phyloP scores from a whole-genome alignment of 2,329 filamentous ascomycete genomes.

The Onygenales sp. region DNA sequence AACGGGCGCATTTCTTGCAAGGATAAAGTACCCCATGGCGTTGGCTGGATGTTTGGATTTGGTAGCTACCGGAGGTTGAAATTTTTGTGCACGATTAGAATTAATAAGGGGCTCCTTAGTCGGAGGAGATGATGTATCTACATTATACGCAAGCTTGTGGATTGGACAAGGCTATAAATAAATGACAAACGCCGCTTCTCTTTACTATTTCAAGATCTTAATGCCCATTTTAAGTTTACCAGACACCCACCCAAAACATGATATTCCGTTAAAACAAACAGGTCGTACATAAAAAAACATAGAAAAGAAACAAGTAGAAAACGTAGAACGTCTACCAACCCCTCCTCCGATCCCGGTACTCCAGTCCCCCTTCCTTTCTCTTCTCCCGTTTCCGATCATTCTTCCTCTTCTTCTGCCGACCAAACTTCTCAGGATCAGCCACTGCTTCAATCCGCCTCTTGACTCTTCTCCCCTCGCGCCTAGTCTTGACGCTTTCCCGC shows the following conservation, averaged over 20 bases:
- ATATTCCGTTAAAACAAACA: neutral
- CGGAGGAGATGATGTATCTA: neutral
- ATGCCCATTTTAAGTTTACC: neutral
- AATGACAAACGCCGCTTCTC: neutral
- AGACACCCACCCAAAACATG: neutral
- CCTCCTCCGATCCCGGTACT: slow-evolving; percentile 62
- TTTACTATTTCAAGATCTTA: neutral
- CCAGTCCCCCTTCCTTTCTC: slow-evolving; percentile 66
- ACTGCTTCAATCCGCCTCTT: slow-evolving; percentile 90
- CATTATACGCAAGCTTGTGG: neutral
- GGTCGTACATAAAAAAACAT: neutral
- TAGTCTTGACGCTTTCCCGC: slow-evolving; percentile 60
- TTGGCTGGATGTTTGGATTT: neutral
- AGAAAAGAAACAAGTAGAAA: neutral
- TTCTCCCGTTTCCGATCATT: slow-evolving; percentile 75
- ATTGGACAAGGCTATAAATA: neutral
- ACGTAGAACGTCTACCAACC: slow-evolving; percentile 47
- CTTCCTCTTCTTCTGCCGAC: slow-evolving; percentile 70
- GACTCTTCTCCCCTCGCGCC: slow-evolving; percentile 62
- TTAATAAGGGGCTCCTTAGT: neutral
- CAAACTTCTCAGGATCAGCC: slow-evolving; percentile 67
- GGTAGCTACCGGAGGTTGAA: neutral
- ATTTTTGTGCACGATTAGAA: neutral
- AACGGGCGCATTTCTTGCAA: neutral
- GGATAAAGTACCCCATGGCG: neutral